Percentiles rank a stretch among this genome's conserved stretches.
Evolutionary conservation across 345 rosid species (phyloP).

Genomic region (Cardamine occulta): DNA sequence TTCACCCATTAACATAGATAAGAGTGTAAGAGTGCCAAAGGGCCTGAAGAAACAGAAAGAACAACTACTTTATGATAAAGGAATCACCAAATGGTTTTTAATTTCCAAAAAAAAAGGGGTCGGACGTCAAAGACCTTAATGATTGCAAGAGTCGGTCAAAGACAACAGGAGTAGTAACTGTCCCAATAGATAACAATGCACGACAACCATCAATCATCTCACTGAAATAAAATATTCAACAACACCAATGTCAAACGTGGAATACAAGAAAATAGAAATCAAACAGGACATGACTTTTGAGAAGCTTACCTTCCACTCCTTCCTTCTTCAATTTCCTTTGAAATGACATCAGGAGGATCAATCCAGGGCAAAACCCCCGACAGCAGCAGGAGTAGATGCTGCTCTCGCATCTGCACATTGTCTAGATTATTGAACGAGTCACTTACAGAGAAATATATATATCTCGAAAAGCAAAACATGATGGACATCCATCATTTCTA

Average conservation of each 20-base stretch:
- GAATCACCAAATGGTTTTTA: constrained; percentile 18
- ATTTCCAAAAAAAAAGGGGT: background rate
- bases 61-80: constrained; percentile 16
- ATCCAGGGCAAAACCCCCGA: constrained; percentile 91
- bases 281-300: constrained; percentile 33
- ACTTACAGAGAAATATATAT: constrained; percentile 39
- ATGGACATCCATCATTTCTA: constrained; percentile 25
- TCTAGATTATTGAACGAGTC: constrained; percentile 61
- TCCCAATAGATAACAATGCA: constrained; percentile 80
- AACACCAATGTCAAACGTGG: constrained; percentile 31
- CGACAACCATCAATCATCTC: constrained; percentile 99
- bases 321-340: constrained; percentile 83
- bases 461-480: constrained; percentile 13
- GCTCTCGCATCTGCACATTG: constrained; percentile 70
- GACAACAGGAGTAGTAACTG: constrained; percentile 63
- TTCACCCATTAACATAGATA: constrained; percentile 89
- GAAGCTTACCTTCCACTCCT: constrained; percentile 79
- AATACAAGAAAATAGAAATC: constrained; percentile 38
- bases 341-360: constrained; percentile 81
- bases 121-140: constrained; percentile 60
- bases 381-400: constrained; percentile 78
- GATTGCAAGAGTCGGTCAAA: constrained; percentile 86
- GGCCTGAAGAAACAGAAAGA: constrained; percentile 64
- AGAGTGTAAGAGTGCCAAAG: constrained; percentile 78
- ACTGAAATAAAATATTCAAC: constrained; percentile 54